A percentile compares a stretch with the other conserved stretches of the same genome.
These are phyloP conservation scores for Xylaria arbuscula DNA, from an alignment of 2,329 filamentous ascomycete species.

Conservation along the genomic window DNA sequence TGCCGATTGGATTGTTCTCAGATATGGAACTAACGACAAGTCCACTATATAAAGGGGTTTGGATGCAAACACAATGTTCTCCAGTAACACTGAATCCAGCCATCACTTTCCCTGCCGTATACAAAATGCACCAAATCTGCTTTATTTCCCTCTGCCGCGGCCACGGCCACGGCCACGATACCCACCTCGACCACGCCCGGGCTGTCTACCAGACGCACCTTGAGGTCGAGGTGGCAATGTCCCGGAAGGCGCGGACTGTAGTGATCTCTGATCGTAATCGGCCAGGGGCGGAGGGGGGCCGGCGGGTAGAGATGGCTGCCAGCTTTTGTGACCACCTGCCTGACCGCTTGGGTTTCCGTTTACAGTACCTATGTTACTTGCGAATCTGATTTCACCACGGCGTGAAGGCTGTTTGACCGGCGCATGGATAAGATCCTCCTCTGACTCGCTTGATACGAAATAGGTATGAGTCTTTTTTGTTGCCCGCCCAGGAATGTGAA, in stretches of 20 bases:
- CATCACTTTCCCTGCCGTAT: neutral
- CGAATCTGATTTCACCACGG: conserved; percentile 46
- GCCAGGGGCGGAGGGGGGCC: conserved; percentile 41
- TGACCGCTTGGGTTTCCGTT: conserved; percentile 24
- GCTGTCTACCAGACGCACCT: conserved; percentile 21
- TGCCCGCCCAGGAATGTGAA: conserved; percentile 47
- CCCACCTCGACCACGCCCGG: conserved; percentile 51
- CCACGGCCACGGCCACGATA: conserved; percentile 37
- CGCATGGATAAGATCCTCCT: conserved; percentile 48
- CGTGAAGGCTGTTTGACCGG: conserved; percentile 41
- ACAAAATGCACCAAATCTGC: neutral
- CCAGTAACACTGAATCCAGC: neutral
- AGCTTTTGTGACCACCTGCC: conserved; percentile 27
- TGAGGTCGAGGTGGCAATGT: conserved; percentile 44
- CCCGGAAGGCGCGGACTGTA: conserved; percentile 38
- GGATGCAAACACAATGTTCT: neutral
- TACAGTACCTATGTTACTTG: conserved; percentile 44
- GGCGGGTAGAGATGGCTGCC: conserved; percentile 45
- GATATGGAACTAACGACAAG: neutral
- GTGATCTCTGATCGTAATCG: conserved; percentile 24
- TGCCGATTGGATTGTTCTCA: neutral
- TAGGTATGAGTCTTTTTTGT: conserved; percentile 47
- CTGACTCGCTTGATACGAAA: conserved; percentile 50
- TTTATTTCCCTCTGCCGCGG: conserved; percentile 38
- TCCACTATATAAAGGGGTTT: neutral